Evolutionary conservation across 768 basidiomycete species (phyloP), one percentile per base, ranked within the genome.

Genomic region (Lactarius pseudohatsudake): DNA sequence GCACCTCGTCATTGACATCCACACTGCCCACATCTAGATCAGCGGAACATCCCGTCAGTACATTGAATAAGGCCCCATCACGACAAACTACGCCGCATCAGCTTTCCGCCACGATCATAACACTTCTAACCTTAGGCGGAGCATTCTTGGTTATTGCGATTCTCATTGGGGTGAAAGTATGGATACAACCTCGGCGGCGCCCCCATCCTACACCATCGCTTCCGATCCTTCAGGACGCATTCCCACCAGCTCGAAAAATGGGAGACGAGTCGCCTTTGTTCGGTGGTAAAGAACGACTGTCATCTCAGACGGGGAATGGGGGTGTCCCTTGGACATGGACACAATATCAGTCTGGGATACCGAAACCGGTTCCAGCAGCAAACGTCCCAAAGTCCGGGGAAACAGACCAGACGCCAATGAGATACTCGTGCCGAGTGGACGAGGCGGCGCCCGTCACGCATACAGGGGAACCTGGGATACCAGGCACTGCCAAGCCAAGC

Each of bases 181-280:
- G 81, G 60, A 75, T 76, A 64, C 82, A 82, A 34, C 87, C 85
- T 28, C 78, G 77, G 22, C 81, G 81, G 45, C 82, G 80, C 57
- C 77, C 77, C n/a, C 84, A 81, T 22, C 88, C 85, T 7, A 86
- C 81, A n/a, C 90, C 89, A 3, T 92, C 90, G 36, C 79, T 88
- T n/a, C 90, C 90, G 0, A 87, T 90, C 57, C 77, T 88, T 15
- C 85, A 88, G 64, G 85, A 89, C 45, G 78, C 76, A 15, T 82
- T 80, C 66, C 74, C 80, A 15, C 82, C 50, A 2, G 50, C 84
- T 30, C 79, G 81, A 50, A 79, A 85, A 47, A 75, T 75, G 57
- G 79, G 78, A 9, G 84, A 86, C 62, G 86, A 86, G 30, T 91
- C 90, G 2, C 89, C 88, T 30, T 77, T 91, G 41, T 92, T 92